Evolutionary conservation across 2,329 filamentous ascomycete species (phyloP).

Genomic region (Monosporascus sp.): DNA sequence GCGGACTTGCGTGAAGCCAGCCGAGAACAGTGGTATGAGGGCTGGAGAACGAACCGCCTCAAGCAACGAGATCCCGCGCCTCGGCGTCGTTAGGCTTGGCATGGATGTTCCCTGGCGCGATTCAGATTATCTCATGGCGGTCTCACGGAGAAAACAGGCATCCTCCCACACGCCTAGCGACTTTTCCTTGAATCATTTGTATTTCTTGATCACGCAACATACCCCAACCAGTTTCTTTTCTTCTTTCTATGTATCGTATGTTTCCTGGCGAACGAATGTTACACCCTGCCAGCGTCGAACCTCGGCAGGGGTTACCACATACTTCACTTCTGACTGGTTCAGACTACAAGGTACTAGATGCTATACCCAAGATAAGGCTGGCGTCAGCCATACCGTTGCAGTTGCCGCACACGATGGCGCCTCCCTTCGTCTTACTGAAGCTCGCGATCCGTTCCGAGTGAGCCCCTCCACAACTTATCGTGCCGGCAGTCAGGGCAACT

Average conservation of each 20-base stretch:
- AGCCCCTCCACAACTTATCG: not conserved
- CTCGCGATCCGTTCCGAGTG: no score
- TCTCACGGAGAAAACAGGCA: not conserved
- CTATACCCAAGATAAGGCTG: not conserved
- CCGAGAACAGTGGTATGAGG: conserved; percentile 90
- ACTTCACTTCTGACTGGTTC: not conserved
- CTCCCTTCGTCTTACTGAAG: no score
- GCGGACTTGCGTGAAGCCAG: conserved; percentile 85
- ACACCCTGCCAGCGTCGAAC: not conserved
- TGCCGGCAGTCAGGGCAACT: not conserved
- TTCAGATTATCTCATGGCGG: not conserved
- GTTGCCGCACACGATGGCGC: no score
- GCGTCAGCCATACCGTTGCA: not conserved
- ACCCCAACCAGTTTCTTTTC: not conserved
- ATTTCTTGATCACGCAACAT: not conserved
- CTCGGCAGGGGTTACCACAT: not conserved
- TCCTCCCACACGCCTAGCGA: not conserved
- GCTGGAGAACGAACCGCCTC: conserved; percentile 75
- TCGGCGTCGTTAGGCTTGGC: conserved; percentile 23
- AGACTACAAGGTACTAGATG: not conserved
- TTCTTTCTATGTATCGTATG: not conserved
- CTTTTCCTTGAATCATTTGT: not conserved
- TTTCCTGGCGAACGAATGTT: not conserved
- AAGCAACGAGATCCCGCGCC: conserved; percentile 43
- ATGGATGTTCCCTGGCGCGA: not conserved